phyloP scores from a whole-genome alignment of 345 rosid genomes.

The Murraya paniculata region DNA sequence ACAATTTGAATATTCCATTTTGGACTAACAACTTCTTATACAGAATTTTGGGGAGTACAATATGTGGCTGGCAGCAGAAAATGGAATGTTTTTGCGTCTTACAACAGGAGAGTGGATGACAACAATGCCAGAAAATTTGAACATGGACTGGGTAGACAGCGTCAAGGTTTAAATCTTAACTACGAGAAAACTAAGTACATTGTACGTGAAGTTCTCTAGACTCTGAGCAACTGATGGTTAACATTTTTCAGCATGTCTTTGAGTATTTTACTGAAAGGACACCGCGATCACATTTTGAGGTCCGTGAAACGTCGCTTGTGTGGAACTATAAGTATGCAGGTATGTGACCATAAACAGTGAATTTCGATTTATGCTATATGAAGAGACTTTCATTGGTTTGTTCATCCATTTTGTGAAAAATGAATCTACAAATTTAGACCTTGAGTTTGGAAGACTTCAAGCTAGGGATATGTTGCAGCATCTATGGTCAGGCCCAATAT shows the following conservation, averaged over 20 bases:
- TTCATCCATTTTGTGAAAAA: not conserved
- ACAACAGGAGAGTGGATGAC: slow-evolving; percentile 56
- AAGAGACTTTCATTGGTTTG: not conserved
- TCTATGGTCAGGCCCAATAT: slow-evolving; percentile 64
- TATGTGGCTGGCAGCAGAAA: slow-evolving; percentile 66
- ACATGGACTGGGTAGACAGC: slow-evolving; percentile 64
- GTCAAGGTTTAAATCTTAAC: slow-evolving; percentile 38
- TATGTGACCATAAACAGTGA: slow-evolving; percentile 11
- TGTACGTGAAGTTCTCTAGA: slow-evolving; percentile 8
- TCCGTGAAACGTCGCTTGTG: slow-evolving; percentile 56
- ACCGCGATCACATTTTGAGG: slow-evolving; percentile 57
- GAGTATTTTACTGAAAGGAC: slow-evolving; percentile 65
- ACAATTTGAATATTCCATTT: slow-evolving; percentile 1
- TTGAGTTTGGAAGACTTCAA: slow-evolving; percentile 56
- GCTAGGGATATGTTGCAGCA: slow-evolving; percentile 63
- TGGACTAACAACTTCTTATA: slow-evolving; percentile 15
- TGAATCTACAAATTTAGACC: slow-evolving; percentile 25
- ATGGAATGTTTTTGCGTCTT: slow-evolving; percentile 55
- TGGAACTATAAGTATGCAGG: slow-evolving; percentile 70
- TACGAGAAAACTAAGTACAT: slow-evolving; percentile 6
- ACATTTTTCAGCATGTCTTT: slow-evolving; percentile 44
- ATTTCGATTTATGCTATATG: not conserved
- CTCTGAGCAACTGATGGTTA: slow-evolving; percentile 21
- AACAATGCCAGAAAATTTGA: slow-evolving; percentile 58
- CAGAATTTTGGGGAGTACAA: slow-evolving; percentile 56